Conservation (phyloP, 495 filamentous ascomycete species). For the Aspergillus avenaceus region DNA sequence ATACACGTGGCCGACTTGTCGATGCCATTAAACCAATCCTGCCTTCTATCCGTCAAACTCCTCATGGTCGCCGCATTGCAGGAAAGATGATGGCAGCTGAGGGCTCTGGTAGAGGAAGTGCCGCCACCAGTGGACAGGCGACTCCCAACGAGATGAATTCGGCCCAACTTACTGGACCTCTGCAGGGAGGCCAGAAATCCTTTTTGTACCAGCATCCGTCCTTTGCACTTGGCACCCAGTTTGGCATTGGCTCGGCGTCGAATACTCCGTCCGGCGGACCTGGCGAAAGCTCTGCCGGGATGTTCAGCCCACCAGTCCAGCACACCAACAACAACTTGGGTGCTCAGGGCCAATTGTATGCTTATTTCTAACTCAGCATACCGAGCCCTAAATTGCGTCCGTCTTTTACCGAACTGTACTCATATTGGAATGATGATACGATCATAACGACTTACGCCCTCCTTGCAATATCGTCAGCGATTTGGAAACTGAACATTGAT, state of each 20-base stretch:
- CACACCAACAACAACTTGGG: conserved; percentile 23
- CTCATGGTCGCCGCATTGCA: conserved; percentile 88
- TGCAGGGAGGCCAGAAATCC: conserved; percentile 28
- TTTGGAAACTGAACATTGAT: conserved; percentile 26
- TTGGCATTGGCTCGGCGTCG: conserved; percentile 23
- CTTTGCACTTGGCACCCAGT: conserved; percentile 21
- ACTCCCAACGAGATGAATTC: conserved; percentile 37
- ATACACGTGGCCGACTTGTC: conserved; percentile 67
- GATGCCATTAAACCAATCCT: conserved; percentile 81
- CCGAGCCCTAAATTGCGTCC: conserved; percentile 10
- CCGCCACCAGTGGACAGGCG: conserved; percentile 31
- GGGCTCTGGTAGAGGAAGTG: conserved; percentile 30
- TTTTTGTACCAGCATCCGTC: conserved; percentile 28
- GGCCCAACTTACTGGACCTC: conserved; percentile 27
- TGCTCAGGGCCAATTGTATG: conserved; percentile 26
- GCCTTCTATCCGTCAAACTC: conserved; percentile 76
- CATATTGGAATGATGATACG: conserved; percentile 44
- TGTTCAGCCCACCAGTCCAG: conserved; percentile 23
- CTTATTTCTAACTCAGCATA: conserved; percentile 27
- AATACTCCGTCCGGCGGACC: conserved; percentile 29
- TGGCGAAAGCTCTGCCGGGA: conserved; percentile 23
- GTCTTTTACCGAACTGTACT: conserved; percentile 34
- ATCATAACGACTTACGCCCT: conserved; percentile 45
- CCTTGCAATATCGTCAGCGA: conserved; percentile 30
- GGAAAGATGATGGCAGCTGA: conserved; percentile 65